phyloP scores from a whole-genome alignment of 2,329 filamentous ascomycete species.

The Shiraia bambusicola region DNA sequence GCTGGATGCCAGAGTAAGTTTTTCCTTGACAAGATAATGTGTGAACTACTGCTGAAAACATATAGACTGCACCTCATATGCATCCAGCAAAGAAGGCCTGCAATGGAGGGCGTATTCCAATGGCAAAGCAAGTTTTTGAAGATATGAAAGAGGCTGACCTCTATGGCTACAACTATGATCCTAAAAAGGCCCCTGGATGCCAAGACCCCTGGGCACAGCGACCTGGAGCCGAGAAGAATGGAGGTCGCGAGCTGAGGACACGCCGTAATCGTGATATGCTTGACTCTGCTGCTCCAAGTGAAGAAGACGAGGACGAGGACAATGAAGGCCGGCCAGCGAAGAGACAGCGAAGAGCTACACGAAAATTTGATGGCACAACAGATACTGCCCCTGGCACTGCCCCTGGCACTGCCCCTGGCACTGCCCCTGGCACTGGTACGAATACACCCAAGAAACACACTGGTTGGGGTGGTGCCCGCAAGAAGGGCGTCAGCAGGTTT shows the following conservation, averaged over 20 bases:
- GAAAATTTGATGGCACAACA: slow-evolving; percentile 40
- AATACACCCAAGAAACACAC: slow-evolving; percentile 37
- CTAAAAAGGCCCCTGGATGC: slow-evolving; percentile 51
- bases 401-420: slow-evolving; percentile 32
- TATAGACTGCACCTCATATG: slow-evolving; percentile 53
- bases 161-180: slow-evolving; percentile 61
- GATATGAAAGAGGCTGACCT: slow-evolving; percentile 62
- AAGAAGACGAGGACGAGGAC: slow-evolving; percentile 43
- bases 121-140: slow-evolving; percentile 54
- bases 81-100: slow-evolving; percentile 54
- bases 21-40: background rate
- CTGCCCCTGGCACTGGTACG: slow-evolving; percentile 34
- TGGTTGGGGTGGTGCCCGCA: slow-evolving; percentile 43
- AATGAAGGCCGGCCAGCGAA: slow-evolving; percentile 33
- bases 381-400: too few relatives aligned
- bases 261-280: slow-evolving; percentile 46
- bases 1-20: slow-evolving; percentile 50
- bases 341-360: slow-evolving; percentile 39
- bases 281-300: slow-evolving; percentile 40
- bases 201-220: slow-evolving; percentile 60
- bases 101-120: slow-evolving; percentile 50
- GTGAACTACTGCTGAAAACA: slow-evolving; percentile 19
- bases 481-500: slow-evolving; percentile 41
- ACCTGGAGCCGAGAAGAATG: slow-evolving; percentile 47
- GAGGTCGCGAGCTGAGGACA: slow-evolving; percentile 51